Evolutionary conservation across 1,284 basidiomycete species (phyloP), one percentile per base, ranked within the genome.

Genomic region (Cutaneotrichosporon curvatum): DNA sequence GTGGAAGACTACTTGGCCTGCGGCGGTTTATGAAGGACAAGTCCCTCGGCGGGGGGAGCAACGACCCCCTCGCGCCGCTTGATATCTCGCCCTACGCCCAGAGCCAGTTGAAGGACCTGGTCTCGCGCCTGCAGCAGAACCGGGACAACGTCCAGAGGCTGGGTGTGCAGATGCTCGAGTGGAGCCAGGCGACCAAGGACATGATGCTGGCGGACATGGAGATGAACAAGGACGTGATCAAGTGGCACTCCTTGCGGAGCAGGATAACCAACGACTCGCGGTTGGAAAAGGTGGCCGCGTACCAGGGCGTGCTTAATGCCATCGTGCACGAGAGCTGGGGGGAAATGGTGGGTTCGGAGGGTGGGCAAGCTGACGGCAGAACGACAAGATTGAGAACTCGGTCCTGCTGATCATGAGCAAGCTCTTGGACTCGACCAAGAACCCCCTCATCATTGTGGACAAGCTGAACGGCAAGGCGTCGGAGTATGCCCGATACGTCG

Each of bases 11-110:
- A 14, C 50, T 58, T 12, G 56, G 59, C 10, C 43, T 68, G 10
- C 62, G 68, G 22, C 53, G 68, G 3, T 71, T 71, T 56, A 58
- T 62, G n/a, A 70, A 69, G 45, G 62, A 67, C 42, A 66, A 65
- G 48, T 31, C 38, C 6, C 22, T 32, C 4, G 11, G 41, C n/a
- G 9, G 21, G 9, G 32, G 32, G 0, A 12, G 25, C 12, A 19
- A 31, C 19, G 43, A 44, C 23, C 36, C 25, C 14, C 25, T 12
- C 18, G 46, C 38, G 14, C 25, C 25, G 25, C 25, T 28, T 12
- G n/a, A 19, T 7, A 58, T 70, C 16, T 39, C 59, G 2, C 51
- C 55, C 15, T 47, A 58, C 12, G 58, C 59, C 4, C 55, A 61
- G 31, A 34, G 43, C 6, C 50, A 55, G 32, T 51, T 65, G 6